Conservation (phyloP, 108 stramenopile species). For the Cyclotella sp. region DNA sequence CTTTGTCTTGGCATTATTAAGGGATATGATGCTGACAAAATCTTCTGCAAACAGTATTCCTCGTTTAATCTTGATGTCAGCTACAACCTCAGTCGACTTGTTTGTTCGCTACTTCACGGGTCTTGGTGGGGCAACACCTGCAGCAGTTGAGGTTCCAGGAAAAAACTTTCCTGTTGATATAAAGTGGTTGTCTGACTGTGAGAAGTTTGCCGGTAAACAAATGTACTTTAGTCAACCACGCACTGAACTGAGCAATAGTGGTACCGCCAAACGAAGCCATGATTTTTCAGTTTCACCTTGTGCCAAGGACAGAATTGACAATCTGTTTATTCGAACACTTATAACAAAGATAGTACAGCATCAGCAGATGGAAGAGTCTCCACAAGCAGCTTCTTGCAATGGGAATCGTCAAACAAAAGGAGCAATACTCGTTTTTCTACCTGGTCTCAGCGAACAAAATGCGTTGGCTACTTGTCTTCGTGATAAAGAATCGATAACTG, state of each 20-base stretch:
- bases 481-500: slow-evolving; percentile 21
- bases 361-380: slow-evolving; percentile 28
- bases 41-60: slow-evolving; percentile 19
- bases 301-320: slow-evolving; percentile 52
- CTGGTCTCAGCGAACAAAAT: slow-evolving; percentile 85
- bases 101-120: slow-evolving; percentile 55
- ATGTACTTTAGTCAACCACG: neutral
- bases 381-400: neutral
- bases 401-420: slow-evolving; percentile 27
- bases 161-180: slow-evolving; percentile 62
- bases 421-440: slow-evolving; percentile 91
- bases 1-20: slow-evolving; percentile 70
- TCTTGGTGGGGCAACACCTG: slow-evolving; percentile 14
- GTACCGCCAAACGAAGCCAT: slow-evolving; percentile 5
- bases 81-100: slow-evolving; percentile 55
- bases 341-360: slow-evolving; percentile 49
- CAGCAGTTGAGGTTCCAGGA: slow-evolving; percentile 57
- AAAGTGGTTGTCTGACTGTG: slow-evolving; percentile 58
- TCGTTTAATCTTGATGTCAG: slow-evolving; percentile 72
- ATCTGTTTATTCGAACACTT: slow-evolving; percentile 51
- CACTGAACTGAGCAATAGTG: neutral
- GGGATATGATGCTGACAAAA: slow-evolving; percentile 38
- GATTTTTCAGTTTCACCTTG: slow-evolving; percentile 51
- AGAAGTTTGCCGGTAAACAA: slow-evolving; percentile 43
- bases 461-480: slow-evolving; percentile 42